Base-by-base conservation (phyloP, 2,329 filamentous ascomycete genomes). In the Alternaria triticina region DNA sequence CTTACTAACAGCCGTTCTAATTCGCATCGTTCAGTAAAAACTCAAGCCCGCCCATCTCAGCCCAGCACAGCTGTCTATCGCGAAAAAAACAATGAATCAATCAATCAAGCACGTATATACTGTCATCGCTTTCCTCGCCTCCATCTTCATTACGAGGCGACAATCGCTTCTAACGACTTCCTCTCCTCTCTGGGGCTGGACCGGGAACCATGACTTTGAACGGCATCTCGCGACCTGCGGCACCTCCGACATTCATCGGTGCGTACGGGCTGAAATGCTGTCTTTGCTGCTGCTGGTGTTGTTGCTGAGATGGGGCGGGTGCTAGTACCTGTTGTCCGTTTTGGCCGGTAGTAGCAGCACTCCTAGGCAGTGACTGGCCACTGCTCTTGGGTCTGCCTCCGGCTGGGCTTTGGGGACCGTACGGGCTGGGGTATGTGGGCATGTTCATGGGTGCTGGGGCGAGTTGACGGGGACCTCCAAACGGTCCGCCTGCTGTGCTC, bases 121-220 rank as follows among this genome's bases (percentile, higher is more conserved):
- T 47, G 13, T 61, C 59, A 6, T 61, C 59, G 27, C 58, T 57
- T 5, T 61, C 25, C 40, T 57, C 33, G 25, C 25, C 25, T 27
- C 12, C 22, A 2, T 33, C 28, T 23, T 10, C 17, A 40, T 43
- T 40, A 51, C 22, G 28, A 17, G 40, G 40, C 13, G 30, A 54
- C 49, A 68, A 64, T 46, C 66, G 71, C 45, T 65, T 59, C 73
- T 75, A 76, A 62, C 73, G 72, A 65, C 73, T 76, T 20, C 51
- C 70, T 54, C 73, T 70, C 61, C 72, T 62, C 43, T 72, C 74
- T 20, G 72, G 70, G 27, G 74, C 59, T 17, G 70, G 70, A 12
- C 74, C 74, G 3, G 75, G 74, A 7, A 77, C 57, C 67, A 77
- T 70, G 15, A 77, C 72, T 50, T 77, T 77, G 57, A 77, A 78